Evolutionary conservation across 352 stramenopile species (phyloP), one percentile per base, ranked within the genome.

Genomic region (Sclerospora graminicola): DNA sequence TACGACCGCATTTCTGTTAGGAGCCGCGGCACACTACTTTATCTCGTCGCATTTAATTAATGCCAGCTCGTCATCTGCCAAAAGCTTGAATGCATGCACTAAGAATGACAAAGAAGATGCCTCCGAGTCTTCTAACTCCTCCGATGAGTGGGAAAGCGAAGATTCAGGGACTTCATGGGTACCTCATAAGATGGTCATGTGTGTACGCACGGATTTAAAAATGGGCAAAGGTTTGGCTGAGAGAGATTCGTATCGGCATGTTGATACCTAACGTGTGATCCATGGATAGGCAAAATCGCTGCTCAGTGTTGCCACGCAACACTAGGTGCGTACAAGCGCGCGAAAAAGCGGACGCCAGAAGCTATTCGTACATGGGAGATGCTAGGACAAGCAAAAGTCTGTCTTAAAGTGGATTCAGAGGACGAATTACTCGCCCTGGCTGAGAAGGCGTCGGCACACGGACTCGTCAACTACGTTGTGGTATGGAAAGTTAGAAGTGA

Each of bases 151-250:
- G 63, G 70, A 87, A 29, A 80, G 63, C 49, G 60, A 64, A 30
- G 77, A 90, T 38, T 66, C 66, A 5, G 48, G 57, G 26, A 69
- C 40, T 46, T 88, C n/a, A n/a, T n/a, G 60, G 67, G 44, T 70
- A 46, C 78, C 78, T 15, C 81, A 93, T 66, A 95, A 94, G 54
- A 97, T 97, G 89, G 84, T 98, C 40, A 74, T 98, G 14, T 95
- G 85, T 47, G 94, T 98, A 53, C 94, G 95, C 52, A 95, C 82
- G 24, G 81, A 95, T 63, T 67, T 98, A 31, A 92, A 89, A 57
- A 98, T 98, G 94, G 87, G 88, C 56, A 97, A 97, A 72, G 94
- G 92, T 83, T 80, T 66, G 63, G 79, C n/a, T n/a, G n/a, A 26
- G 21, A 6, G 21, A 26, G 4, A 26, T 6, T 26, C 6, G 3